Base-by-base conservation (phyloP, 257 asterid genomes). In the Gentiana dahurica region DNA sequence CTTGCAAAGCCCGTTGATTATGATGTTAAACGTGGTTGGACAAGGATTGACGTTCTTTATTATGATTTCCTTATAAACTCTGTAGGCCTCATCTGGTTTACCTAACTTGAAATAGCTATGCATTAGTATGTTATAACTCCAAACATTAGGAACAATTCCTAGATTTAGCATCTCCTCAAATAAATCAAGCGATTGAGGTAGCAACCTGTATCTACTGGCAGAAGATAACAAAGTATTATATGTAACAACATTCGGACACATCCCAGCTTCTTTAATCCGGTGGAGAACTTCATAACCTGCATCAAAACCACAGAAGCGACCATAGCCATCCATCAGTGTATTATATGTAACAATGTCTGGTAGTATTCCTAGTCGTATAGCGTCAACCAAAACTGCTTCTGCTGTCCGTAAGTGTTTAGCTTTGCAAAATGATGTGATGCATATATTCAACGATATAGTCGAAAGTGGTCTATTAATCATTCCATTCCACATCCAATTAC, bases 61-160 rank as follows among this genome's bases (percentile, higher is more conserved):
- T 68, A 79, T 54, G 67, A 83, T 80, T 53, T 79, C 86, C 32
- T 74, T 74, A 71, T 81, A 83, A 54, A 85, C 62, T 75, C 73
- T 68, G 68, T 81, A 79, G 1, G 92, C 97, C 64, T 91, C 93
- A 49, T 76, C 81, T 8, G 93, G 82, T 69, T 68, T 73, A 53
- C 93, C 91, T 56, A 57, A 49, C 74, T 75, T 79, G 71, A 81
- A 85, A 60, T 66, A 62, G 59, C 95, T 82, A 68, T 87, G 85
- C 87, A 91, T 87, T 76, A 91, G 68, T 9, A 79, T 91, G 68
- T 91, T 87, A 52, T 91, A 91, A 71, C 88, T 87, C 94, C 95
- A 82, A 48, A 81, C 60, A 60, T 87, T 87, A 10, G 98, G 98
- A 61, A 33, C 8, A 62, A 91, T 69, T 41, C 81, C 85, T 55